Percentiles rank a stretch among this genome's conserved stretches.
Conservation (phyloP, 257 asterid species). For the Solanum gandarillasii region DNA sequence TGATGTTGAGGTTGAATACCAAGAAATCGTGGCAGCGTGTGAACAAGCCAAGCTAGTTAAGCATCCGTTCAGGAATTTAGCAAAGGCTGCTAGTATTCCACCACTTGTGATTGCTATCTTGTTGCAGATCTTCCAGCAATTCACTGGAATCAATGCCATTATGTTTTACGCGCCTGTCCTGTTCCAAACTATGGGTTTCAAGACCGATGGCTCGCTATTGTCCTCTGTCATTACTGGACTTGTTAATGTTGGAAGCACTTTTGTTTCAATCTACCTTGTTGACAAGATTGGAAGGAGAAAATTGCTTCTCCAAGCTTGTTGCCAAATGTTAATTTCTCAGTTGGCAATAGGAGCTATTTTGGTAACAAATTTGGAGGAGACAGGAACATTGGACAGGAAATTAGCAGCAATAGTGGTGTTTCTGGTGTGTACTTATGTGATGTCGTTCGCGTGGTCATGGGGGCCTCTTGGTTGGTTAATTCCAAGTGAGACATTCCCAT, state of each 20-base stretch:
- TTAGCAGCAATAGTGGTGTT: conserved; percentile 33
- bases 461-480: conserved; percentile 74
- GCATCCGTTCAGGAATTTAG: conserved; percentile 14
- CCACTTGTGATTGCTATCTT: conserved; percentile 9
- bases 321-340: conserved; percentile 13
- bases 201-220: not conserved
- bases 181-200: conserved; percentile 7
- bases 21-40: conserved; percentile 3
- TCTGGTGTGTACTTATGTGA: conserved; percentile 48
- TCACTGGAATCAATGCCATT: conserved; percentile 14
- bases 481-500: conserved; percentile 61
- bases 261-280: conserved; percentile 3
- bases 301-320: conserved; percentile 3
- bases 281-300: conserved; percentile 7
- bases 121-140: conserved; percentile 12
- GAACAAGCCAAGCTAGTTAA: conserved; percentile 4
- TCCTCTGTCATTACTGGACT: conserved; percentile 2
- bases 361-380: conserved; percentile 12
- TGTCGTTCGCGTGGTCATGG: conserved; percentile 85
- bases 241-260: conserved; percentile 4
- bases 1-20: conserved; percentile 15
- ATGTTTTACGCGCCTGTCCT: conserved; percentile 13
- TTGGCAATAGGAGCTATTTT: conserved; percentile 42
- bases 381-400: conserved; percentile 26
- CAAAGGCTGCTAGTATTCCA: conserved; percentile 16